Percentiles rank a stretch among this genome's conserved stretches.
Conservation (phyloP, 1,284 basidiomycete genomes). For the Cutaneotrichosporon sp. region DNA sequence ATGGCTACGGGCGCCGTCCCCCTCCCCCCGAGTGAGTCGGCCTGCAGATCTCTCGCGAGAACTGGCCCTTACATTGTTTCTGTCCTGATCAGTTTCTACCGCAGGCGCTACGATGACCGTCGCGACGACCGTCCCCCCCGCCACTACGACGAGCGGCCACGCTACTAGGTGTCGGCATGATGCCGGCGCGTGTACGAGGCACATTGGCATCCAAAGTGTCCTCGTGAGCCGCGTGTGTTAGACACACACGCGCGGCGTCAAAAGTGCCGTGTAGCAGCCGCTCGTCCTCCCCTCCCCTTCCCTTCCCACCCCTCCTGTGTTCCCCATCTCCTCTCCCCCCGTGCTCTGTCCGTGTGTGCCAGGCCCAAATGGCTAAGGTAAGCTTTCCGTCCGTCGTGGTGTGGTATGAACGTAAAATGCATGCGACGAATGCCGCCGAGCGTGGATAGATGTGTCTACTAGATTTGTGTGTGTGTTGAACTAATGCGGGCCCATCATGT, state of each 20-base stretch:
- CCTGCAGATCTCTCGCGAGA: neutral
- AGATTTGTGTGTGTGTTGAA: too few species aligned
- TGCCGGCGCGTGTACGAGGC: too few species aligned
- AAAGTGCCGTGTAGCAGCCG: too few species aligned
- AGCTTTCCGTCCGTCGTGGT: too few species aligned
- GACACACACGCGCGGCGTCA: too few species aligned
- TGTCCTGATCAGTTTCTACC: conserved; percentile 9
- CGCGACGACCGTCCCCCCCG: conserved; percentile 4
- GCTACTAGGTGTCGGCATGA: conserved; percentile 20
- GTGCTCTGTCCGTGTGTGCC: neutral
- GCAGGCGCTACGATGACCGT: conserved; percentile 25
- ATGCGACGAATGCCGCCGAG: too few species aligned
- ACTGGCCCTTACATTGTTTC: conserved; percentile 1
- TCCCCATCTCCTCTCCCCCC: neutral
- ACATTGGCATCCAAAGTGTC: too few species aligned
- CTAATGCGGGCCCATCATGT: too few species aligned
- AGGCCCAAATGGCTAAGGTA: too few species aligned
- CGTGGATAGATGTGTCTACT: too few species aligned
- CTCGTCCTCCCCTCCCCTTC: neutral
- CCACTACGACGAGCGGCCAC: conserved; percentile 33
- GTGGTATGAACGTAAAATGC: too few species aligned
- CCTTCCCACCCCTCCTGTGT: neutral
- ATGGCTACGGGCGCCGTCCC: conserved; percentile 36
- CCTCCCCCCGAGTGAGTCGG: conserved; percentile 26
- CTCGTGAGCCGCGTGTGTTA: too few species aligned